These are phyloP conservation scores for Lactifluus subvellereus DNA, from an alignment of 768 basidiomycete genomes.

Conservation along the genomic window DNA sequence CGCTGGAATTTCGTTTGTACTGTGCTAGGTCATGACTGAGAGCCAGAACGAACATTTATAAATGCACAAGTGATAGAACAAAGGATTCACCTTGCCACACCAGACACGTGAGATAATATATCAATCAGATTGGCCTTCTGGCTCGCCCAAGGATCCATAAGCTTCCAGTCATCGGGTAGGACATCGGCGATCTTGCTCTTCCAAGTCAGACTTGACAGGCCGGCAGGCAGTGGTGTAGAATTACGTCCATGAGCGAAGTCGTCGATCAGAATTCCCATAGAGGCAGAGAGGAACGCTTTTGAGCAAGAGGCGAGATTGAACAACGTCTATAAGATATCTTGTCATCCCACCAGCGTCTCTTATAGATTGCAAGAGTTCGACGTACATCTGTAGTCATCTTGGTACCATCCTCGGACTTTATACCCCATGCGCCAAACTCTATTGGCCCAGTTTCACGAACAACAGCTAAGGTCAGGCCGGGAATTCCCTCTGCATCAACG, in stretches of 20 bases:
- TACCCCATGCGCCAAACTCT: slow-evolving; percentile 18
- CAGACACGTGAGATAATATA: slow-evolving; percentile 38
- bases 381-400: slow-evolving; percentile 20
- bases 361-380: not conserved
- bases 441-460: not conserved
- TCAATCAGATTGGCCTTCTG: slow-evolving; percentile 35
- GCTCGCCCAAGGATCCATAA: slow-evolving; percentile 39
- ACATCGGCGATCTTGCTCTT: slow-evolving; percentile 34
- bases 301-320: slow-evolving; percentile 36
- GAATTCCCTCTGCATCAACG: not conserved
- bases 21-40: slow-evolving; percentile 10
- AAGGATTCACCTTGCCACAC: slow-evolving; percentile 32
- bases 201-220: slow-evolving; percentile 33
- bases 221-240: slow-evolving; percentile 32
- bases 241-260: slow-evolving; percentile 36
- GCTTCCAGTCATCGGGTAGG: slow-evolving; percentile 35
- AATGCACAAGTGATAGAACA: not conserved
- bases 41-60: not conserved
- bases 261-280: slow-evolving; percentile 39
- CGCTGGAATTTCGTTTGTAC: not conserved
- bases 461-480: slow-evolving; percentile 15
- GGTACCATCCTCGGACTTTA: slow-evolving; percentile 13
- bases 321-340: slow-evolving; percentile 31
- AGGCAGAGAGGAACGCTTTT: slow-evolving; percentile 37
- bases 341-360: not conserved